Evolutionary conservation across 306 rosid genomes (phyloP).

Genomic region (Ceratonia siliqua): DNA sequence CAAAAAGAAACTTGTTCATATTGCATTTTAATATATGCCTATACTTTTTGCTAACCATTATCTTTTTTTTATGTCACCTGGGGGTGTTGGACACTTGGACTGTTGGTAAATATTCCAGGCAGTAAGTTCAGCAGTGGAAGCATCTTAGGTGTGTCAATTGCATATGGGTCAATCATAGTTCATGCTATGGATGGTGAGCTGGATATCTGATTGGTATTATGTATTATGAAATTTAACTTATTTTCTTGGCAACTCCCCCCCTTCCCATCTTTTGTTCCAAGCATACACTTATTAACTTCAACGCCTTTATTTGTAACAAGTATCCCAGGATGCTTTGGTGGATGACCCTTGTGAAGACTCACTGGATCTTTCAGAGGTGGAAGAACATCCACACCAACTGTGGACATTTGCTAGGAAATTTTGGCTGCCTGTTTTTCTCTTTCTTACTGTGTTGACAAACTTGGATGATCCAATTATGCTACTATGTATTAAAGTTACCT

Average conservation of each 20-base stretch:
- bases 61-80: slow-evolving; percentile 6
- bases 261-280: neutral
- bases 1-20: neutral
- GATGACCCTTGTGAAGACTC: slow-evolving; percentile 35
- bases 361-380: slow-evolving; percentile 40
- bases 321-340: slow-evolving; percentile 53
- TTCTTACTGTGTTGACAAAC: slow-evolving; percentile 54
- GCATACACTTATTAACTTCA: slow-evolving; percentile 1
- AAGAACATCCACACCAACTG: slow-evolving; percentile 36
- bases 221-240: slow-evolving; percentile 31
- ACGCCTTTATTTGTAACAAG: slow-evolving; percentile 29
- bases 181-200: slow-evolving; percentile 77
- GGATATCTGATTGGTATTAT: slow-evolving; percentile 33
- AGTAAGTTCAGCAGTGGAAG: slow-evolving; percentile 38
- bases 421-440: slow-evolving; percentile 67
- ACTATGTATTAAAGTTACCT: slow-evolving; percentile 44
- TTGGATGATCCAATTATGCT: slow-evolving; percentile 49
- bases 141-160: slow-evolving; percentile 53
- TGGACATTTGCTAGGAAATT: slow-evolving; percentile 56
- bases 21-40: slow-evolving; percentile 10
- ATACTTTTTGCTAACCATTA: slow-evolving; percentile 3
- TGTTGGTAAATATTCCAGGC: slow-evolving; percentile 52
- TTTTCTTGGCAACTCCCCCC: neutral
- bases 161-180: slow-evolving; percentile 48
- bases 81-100: no score